Conservation (phyloP, 208 protist species). For the Leishmania amazonensis region DNA sequence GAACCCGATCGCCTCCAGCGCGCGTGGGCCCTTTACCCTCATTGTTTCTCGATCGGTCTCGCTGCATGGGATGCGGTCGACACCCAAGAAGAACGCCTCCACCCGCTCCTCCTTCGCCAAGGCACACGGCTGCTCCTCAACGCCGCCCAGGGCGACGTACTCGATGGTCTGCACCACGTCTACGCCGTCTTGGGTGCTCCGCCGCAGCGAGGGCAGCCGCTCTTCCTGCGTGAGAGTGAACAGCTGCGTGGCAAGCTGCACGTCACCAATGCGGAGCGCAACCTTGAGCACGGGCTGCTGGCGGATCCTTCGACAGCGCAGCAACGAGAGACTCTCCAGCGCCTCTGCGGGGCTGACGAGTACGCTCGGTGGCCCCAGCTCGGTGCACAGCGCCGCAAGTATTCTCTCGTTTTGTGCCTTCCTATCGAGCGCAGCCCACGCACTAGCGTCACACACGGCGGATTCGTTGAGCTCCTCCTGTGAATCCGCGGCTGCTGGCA, state of each 20-base stretch:
- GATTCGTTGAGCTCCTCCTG: background rate
- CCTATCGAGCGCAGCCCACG: constrained; percentile 20
- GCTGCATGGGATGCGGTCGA: constrained; percentile 76
- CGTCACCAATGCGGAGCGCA: constrained; percentile 64
- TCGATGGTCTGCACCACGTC: constrained; percentile 30
- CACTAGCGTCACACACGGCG: background rate
- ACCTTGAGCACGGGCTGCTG: constrained; percentile 49
- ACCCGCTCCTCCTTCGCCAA: constrained; percentile 30
- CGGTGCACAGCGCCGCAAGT: constrained; percentile 45
- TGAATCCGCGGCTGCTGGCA: constrained; percentile 20
- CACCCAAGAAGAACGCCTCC: constrained; percentile 86
- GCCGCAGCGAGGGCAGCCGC: constrained; percentile 60
- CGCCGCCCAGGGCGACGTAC: constrained; percentile 25
- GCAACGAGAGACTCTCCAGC: constrained; percentile 30
- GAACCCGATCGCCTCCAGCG: constrained; percentile 83
- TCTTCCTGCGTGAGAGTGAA: constrained; percentile 68
- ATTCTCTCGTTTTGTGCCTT: constrained; percentile 78
- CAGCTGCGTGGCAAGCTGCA: constrained; percentile 74
- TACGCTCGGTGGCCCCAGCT: constrained; percentile 37
- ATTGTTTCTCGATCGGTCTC: constrained; percentile 70
- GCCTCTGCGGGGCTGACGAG: constrained; percentile 51
- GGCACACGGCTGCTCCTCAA: background rate
- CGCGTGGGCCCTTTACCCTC: constrained; percentile 45
- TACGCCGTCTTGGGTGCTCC: constrained; percentile 48
- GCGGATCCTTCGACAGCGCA: constrained; percentile 37